Evolutionary conservation across 2,329 filamentous ascomycete species (phyloP).

Genomic region (Herpotrichia juniperi): DNA sequence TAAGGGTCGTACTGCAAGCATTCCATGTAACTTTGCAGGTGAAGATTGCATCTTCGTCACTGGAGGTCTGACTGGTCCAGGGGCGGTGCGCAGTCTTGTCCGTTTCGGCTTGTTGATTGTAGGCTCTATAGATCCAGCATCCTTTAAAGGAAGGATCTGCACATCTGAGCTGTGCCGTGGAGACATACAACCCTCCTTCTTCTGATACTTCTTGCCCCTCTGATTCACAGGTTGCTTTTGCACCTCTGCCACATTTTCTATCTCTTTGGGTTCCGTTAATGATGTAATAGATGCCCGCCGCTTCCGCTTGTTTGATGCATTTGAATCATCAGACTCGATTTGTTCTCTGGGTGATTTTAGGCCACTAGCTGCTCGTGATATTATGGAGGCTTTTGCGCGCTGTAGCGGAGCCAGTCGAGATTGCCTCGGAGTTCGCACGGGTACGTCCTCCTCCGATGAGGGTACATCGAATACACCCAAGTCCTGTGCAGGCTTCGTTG

Average conservation of each 20-base stretch:
- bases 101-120: conserved; percentile 32
- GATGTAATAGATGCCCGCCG: conserved; percentile 28
- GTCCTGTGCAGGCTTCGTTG: conserved; percentile 9
- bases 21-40: conserved; percentile 36
- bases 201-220: conserved; percentile 33
- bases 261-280: conserved; percentile 13
- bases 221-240: conserved; percentile 16
- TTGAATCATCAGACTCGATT: conserved; percentile 36
- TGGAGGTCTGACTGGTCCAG: conserved; percentile 17
- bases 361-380: neutral
- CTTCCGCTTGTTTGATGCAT: conserved; percentile 38
- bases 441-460: conserved; percentile 29
- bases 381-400: conserved; percentile 11
- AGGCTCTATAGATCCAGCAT: conserved; percentile 4
- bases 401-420: conserved; percentile 17
- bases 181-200: conserved; percentile 27
- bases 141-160: neutral
- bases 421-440: conserved; percentile 20
- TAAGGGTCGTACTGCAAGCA: conserved; percentile 33
- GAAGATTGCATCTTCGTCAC: conserved; percentile 39
- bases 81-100: conserved; percentile 31
- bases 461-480: conserved; percentile 21
- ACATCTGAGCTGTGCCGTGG: conserved; percentile 8
- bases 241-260: conserved; percentile 4
- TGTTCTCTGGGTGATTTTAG: conserved; percentile 14